phyloP scores from a whole-genome alignment of 2,329 filamentous ascomycete species.

The Phaeophleospora eucalypticola region DNA sequence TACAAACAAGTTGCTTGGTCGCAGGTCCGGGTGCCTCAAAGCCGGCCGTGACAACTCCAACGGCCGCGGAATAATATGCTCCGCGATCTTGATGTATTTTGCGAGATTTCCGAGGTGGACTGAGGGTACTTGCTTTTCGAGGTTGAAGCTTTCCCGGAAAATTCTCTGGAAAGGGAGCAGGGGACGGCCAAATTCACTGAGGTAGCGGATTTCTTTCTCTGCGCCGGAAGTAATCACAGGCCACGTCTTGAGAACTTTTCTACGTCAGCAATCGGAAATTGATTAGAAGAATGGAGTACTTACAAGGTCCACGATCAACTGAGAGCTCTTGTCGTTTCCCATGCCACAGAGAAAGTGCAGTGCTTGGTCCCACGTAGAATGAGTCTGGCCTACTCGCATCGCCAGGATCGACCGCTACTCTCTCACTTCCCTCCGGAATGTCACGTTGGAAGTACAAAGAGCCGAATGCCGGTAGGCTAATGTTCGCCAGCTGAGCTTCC shows the following conservation, averaged over 20 bases:
- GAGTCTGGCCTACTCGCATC: slow-evolving; percentile 6
- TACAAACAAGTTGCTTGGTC: slow-evolving; percentile 34
- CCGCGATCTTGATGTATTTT: slow-evolving; percentile 29
- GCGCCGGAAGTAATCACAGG: slow-evolving; percentile 30
- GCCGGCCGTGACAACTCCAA: slow-evolving; percentile 14
- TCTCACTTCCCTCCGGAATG: slow-evolving; percentile 13
- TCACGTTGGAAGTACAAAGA: slow-evolving; percentile 35
- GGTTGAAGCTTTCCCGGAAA: slow-evolving; percentile 31
- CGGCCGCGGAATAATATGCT: slow-evolving; percentile 23
- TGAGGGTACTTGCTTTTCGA: slow-evolving; percentile 28
- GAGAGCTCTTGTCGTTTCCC: slow-evolving; percentile 27
- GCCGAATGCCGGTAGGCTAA: slow-evolving; percentile 32
- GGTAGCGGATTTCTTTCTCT: slow-evolving; percentile 32
- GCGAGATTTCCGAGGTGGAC: slow-evolving; percentile 29
- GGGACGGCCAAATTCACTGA: slow-evolving; percentile 28
- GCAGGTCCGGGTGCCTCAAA: slow-evolving; percentile 25
- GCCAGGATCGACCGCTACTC: slow-evolving; percentile 17
- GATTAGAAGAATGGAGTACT: no score
- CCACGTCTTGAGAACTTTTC: neutral
- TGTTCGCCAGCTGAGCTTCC: slow-evolving; percentile 26
- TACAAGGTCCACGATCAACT: slow-evolving; percentile 33
- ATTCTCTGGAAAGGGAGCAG: slow-evolving; percentile 33
- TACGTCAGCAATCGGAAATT: neutral
- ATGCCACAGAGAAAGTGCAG: slow-evolving; percentile 29
- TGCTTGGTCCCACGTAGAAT: slow-evolving; percentile 33